Percentiles rank a stretch among this genome's conserved stretches.
phyloP scores from a whole-genome alignment of 768 basidiomycete species.

The Neoboletus brunneissimus region DNA sequence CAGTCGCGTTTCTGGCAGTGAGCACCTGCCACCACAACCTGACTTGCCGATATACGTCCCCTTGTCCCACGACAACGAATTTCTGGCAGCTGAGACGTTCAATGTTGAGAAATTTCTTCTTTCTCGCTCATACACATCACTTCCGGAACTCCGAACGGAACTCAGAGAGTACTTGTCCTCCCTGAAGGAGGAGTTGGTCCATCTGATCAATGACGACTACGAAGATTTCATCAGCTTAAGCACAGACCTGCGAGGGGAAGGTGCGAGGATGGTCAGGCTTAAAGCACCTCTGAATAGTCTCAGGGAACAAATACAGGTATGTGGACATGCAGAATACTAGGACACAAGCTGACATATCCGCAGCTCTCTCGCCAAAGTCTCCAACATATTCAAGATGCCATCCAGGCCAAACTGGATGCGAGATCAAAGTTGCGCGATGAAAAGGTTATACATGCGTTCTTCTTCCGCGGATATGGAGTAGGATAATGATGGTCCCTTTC shows the following conservation, averaged over 20 bases:
- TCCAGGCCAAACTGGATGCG: slow-evolving; percentile 74
- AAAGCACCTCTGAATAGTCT: slow-evolving; percentile 65
- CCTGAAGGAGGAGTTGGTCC: slow-evolving; percentile 91
- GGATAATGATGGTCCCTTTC: slow-evolving; percentile 7
- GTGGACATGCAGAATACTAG: neutral
- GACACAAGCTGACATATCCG: neutral
- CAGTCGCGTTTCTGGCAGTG: slow-evolving; percentile 4
- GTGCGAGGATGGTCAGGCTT: slow-evolving; percentile 63
- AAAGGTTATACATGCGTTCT: slow-evolving; percentile 46
- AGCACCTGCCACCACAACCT: slow-evolving; percentile 24
- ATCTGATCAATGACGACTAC: slow-evolving; percentile 96
- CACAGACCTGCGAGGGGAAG: slow-evolving; percentile 87
- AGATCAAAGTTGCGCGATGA: slow-evolving; percentile 79
- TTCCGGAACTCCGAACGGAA: slow-evolving; percentile 85
- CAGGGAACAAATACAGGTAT: slow-evolving; percentile 65
- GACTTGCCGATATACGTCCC: slow-evolving; percentile 66
- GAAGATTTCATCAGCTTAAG: slow-evolving; percentile 96
- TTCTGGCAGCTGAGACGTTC: slow-evolving; percentile 67
- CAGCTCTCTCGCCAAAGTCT: slow-evolving; percentile 62
- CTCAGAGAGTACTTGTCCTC: slow-evolving; percentile 79
- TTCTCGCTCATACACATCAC: slow-evolving; percentile 77
- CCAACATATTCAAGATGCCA: slow-evolving; percentile 62
- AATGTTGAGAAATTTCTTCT: slow-evolving; percentile 86
- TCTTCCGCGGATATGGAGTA: neutral
- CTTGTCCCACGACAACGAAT: slow-evolving; percentile 76